phyloP scores from a whole-genome alignment of 495 filamentous ascomycete species.

The Lepidopterella palustris region DNA sequence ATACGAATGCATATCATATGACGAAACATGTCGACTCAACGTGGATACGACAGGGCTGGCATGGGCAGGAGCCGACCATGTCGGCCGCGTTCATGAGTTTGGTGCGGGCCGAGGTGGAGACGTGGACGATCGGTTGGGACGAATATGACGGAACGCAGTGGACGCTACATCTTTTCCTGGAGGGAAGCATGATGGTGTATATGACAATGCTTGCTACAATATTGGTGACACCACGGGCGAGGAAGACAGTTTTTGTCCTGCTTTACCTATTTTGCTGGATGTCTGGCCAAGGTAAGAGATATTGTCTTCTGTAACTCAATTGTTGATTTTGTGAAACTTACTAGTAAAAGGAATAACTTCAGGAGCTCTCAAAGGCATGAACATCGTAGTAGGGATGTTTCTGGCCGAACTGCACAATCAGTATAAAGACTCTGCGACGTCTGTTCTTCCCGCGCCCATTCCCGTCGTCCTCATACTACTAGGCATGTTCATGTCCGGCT shows the following conservation, averaged over 20 bases:
- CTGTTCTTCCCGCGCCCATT: slow-evolving; percentile 21
- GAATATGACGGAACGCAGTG: slow-evolving; percentile 33
- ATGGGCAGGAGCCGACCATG: slow-evolving; percentile 19
- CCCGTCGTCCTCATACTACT: slow-evolving; percentile 24
- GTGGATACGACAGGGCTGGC: slow-evolving; percentile 31
- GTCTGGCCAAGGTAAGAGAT: slow-evolving; percentile 20
- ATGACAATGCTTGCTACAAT: slow-evolving; percentile 30
- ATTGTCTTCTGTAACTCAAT: background rate
- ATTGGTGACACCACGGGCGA: slow-evolving; percentile 22
- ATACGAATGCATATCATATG: slow-evolving; percentile 29
- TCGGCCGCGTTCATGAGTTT: slow-evolving; percentile 24
- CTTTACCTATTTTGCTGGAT: slow-evolving; percentile 28
- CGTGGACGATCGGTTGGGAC: slow-evolving; percentile 31
- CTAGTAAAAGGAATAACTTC: slow-evolving; percentile 14
- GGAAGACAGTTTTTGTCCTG: slow-evolving; percentile 18
- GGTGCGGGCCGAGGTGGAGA: slow-evolving; percentile 17
- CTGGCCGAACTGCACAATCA: slow-evolving; percentile 30
- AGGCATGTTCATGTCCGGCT: slow-evolving; percentile 28
- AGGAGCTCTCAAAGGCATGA: slow-evolving; percentile 25
- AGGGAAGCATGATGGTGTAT: slow-evolving; percentile 31
- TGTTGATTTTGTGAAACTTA: background rate
- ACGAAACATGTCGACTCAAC: slow-evolving; percentile 29
- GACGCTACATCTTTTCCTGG: slow-evolving; percentile 29
- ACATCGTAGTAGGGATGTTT: slow-evolving; percentile 30
- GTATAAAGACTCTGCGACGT: slow-evolving; percentile 21